Evolutionary conservation across 805 yeast species (phyloP), one percentile per base, ranked within the genome.

Genomic region (Cephaloascus albidus): DNA sequence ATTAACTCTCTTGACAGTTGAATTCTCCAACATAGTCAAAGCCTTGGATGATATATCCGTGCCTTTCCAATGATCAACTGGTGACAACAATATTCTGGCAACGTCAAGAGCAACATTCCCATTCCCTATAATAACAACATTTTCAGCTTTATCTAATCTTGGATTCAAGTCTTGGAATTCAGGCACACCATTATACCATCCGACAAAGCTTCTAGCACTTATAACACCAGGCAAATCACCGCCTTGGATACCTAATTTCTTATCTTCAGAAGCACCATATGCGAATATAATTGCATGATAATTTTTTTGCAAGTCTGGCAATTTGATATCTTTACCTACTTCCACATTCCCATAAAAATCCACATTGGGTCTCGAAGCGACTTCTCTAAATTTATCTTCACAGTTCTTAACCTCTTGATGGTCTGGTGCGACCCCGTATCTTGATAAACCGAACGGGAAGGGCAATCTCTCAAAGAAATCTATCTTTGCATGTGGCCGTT

Each of bases 371-470:
- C 42, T 35, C 3, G 17, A 54, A 41, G 64, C 63, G 18, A 68
- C 63, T 39, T 80, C 78, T 8, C 70, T 72, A 53, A 93, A 82
- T 38, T 88, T 79, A 16, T 83, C 83, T 55, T 81, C 70, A 50
- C 93, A 84, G 43, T 79, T 79, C 56, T 89, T 90, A 26, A 93
- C 97, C 52, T 93, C 97, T 0, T 96, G 96, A 59, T 93, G 97
- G 60, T 93, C 99, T 2, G 99, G 99, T 0, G 98, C 97, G n/a
- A 93, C 97, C 1, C 99, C 99, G 54, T 75, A 89, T 28, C 99
- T 62, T 33, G 89, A 79, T 27, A 93, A 68, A 0, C 99, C 99
- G 62, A 73, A 90, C 0, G 98, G 98, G 4, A 88, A 80, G 0
- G 97, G 96, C 19, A 80, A 63, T 45, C 76, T 72, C 52, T 93